Base-by-base conservation (phyloP, 345 rosid species). In the Noccaea bulbosa region DNA sequence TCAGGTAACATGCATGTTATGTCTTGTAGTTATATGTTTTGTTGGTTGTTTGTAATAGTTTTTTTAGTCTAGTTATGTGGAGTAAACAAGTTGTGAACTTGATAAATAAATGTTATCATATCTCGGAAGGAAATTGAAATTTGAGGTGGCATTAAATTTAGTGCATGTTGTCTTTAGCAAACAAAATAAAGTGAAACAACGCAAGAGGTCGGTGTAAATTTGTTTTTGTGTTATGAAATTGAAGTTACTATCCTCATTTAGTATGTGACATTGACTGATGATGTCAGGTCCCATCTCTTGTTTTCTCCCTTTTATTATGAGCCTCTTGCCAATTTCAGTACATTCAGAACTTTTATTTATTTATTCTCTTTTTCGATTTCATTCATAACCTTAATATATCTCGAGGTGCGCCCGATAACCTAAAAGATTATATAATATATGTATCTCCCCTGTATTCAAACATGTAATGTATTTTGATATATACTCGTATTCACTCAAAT, bases 241-340 rank as follows among this genome's bases (percentile, higher is more conserved):
- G 53, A 67, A 74, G 62, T 74, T 74, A 44, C 49, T 57, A 61
- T 65, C 72, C 60, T 32, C 72, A 58, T 74, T 57, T 73, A 73
- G 66, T 67, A 66, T 66, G 52, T 27, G 63, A 74, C 63, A 60
- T 55, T 46, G 69, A 67, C 69, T 67, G 40, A 53, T 74, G 56
- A 53, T 74, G 62, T 61, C 60, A 44, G 78, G 73, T 61, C 69
- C 69, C 69, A 74, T 67, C 67, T 66, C 62, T 14, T 48, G 52
- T 65, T 66, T 48, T 33, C 27, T 40, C 20, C 35, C 20, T 32
- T 73, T 55, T 65, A 11, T 65, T 71, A 62, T 22, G 39, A 62
- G 46, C 62, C 58, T 55, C 48, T 64, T 30, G 37, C 71, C 37
- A 40, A 65, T 73, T 65, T 30, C 52, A 47, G 65, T 65, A 55